A percentile compares a stretch with the other conserved stretches of the same genome.
Evolutionary conservation across 2,329 filamentous ascomycete species (phyloP).

Genomic region (Calonectria crousiana): DNA sequence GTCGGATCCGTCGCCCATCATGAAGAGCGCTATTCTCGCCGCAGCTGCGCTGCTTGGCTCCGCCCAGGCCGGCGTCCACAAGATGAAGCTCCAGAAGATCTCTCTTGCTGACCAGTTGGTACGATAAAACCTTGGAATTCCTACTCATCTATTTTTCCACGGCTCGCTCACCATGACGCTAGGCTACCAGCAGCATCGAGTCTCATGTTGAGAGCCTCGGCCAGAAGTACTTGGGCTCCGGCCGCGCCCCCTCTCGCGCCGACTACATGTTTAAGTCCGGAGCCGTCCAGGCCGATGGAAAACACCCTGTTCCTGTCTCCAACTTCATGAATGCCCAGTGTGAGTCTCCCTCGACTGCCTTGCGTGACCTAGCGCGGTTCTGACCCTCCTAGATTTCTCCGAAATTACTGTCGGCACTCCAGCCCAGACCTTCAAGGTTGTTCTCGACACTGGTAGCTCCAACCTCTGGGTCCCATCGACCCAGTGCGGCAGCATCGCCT

Average conservation of each 20-base stretch:
- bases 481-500: constrained; percentile 92
- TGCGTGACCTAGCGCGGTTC: not conserved
- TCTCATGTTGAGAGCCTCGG: constrained; percentile 84
- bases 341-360: constrained; percentile 62
- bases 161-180: constrained; percentile 30
- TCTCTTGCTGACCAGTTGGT: constrained; percentile 93
- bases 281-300: constrained; percentile 72
- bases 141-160: not conserved
- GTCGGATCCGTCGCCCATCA: constrained; percentile 60
- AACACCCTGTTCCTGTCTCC: constrained; percentile 88
- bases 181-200: constrained; percentile 84
- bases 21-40: constrained; percentile 88
- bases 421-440: constrained; percentile 96
- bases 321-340: constrained; percentile 99
- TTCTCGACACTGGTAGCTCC: constrained; percentile 97
- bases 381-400: constrained; percentile 81
- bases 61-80: constrained; percentile 89
- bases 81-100: constrained; percentile 98
- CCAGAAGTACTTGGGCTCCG: constrained; percentile 92
- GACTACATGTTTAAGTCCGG: constrained; percentile 85
- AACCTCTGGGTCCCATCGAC: constrained; percentile 97
- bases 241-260: constrained; percentile 74
- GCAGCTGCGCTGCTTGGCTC: constrained; percentile 85
- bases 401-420: constrained; percentile 94
- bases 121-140: constrained; percentile 53